These are phyloP conservation scores for Penicillium fuscoglaucum DNA, from an alignment of 2,329 filamentous ascomycete genomes.

Conservation along the genomic window DNA sequence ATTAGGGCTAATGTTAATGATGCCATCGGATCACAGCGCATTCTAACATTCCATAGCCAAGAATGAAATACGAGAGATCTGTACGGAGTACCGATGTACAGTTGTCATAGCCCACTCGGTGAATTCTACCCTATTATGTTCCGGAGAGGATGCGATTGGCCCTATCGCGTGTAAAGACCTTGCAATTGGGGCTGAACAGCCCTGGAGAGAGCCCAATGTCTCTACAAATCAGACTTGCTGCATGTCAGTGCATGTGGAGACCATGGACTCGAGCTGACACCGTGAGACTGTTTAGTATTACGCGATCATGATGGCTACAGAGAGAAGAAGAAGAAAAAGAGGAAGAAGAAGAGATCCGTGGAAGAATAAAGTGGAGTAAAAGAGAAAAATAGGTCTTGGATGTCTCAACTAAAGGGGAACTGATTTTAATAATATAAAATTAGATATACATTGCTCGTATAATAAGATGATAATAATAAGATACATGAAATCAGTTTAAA, in stretches of 20 bases:
- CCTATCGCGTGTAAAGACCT: conserved; percentile 5
- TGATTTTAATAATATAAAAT: conserved; percentile 2
- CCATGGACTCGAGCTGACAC: conserved; percentile 4
- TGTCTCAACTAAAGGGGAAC: conserved; percentile 2
- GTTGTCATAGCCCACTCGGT: conserved; percentile 7
- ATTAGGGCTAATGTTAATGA: neutral
- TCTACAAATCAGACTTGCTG: neutral
- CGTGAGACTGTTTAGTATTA: conserved; percentile 1
- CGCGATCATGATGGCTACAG: neutral
- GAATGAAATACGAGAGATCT: conserved; percentile 7
- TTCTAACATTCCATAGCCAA: conserved; percentile 7
- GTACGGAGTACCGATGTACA: conserved; percentile 1
- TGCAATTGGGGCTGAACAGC: conserved; percentile 17
- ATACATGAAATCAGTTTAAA: too few relatives aligned
- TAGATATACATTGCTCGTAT: neutral
- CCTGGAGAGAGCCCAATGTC: neutral
- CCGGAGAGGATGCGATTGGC: conserved; percentile 23
- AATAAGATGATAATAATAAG: too few relatives aligned
- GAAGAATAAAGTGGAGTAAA: conserved; percentile 4
- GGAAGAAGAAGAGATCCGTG: neutral
- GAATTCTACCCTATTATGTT: conserved; percentile 11
- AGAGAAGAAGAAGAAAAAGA: neutral
- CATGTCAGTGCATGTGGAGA: neutral
- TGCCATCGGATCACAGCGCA: neutral
- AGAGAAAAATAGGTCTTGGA: neutral